phyloP scores from a whole-genome alignment of 495 filamentous ascomycete species.

The Annulohypoxylon maeteangense region DNA sequence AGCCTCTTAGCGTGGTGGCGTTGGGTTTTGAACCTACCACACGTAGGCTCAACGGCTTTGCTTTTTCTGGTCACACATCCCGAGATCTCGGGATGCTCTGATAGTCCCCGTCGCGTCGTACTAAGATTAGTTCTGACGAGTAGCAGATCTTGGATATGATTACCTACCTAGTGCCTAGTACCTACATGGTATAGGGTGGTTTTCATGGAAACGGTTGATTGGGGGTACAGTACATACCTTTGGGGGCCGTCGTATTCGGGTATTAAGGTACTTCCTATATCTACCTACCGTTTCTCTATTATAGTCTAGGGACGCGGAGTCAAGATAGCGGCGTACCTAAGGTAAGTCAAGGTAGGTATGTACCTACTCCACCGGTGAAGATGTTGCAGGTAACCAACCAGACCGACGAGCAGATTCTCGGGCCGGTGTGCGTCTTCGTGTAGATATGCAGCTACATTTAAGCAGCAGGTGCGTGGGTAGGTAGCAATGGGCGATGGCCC shows the following conservation, averaged over 20 bases:
- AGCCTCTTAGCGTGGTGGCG: not conserved
- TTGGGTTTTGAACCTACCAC: not conserved
- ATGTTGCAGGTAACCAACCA: not conserved
- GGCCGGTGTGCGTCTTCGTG: not conserved
- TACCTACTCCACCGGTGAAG: not conserved
- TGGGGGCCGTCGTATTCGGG: not conserved
- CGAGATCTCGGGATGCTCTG: not conserved
- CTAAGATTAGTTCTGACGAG: not conserved
- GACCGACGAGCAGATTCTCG: not conserved
- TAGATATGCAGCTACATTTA: not conserved
- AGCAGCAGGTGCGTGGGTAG: not conserved
- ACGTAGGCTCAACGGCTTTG: not conserved
- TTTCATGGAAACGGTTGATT: not conserved
- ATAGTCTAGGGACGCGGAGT: too few species aligned
- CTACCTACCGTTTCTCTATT: too few species aligned
- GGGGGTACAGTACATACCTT: too few species aligned
- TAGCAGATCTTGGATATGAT: not conserved
- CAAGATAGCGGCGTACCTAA: too few species aligned
- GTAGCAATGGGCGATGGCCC: not conserved
- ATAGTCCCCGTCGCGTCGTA: not conserved
- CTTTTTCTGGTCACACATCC: constrained; percentile 1
- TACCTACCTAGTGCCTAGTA: too few species aligned
- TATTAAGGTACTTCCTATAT: not conserved
- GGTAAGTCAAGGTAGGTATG: too few species aligned
- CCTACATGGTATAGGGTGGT: not conserved